Percentiles rank a stretch among this genome's conserved stretches.
Conservation (phyloP, 2,329 filamentous ascomycete species). For the Colletotrichum godetiae region DNA sequence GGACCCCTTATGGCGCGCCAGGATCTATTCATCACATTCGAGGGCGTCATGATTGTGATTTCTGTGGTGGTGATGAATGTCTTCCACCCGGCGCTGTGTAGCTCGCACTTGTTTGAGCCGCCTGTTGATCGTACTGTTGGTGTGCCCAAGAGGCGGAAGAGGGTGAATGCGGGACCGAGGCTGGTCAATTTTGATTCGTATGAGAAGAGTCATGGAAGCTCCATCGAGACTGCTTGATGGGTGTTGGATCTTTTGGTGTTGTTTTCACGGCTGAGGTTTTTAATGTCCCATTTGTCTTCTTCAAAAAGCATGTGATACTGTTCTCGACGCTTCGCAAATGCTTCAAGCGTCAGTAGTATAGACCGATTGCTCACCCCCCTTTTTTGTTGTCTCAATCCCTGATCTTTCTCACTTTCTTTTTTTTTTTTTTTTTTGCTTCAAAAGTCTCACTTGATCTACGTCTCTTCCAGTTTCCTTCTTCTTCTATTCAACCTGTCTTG, state of each 20-base stretch:
- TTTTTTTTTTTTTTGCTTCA: not conserved
- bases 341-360: not conserved
- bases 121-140: not conserved
- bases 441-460: too few species aligned
- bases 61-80: slow-evolving; percentile 58
- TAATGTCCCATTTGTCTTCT: not conserved
- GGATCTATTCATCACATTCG: slow-evolving; percentile 67
- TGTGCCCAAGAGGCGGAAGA: not conserved
- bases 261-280: not conserved
- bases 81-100: slow-evolving; percentile 53
- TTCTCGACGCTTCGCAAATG: not conserved
- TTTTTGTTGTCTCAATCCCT: too few species aligned
- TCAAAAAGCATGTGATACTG: not conserved
- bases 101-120: slow-evolving; percentile 43
- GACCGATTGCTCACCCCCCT: not conserved
- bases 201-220: not conserved
- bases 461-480: not conserved
- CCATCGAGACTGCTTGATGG: not conserved
- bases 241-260: too few species aligned
- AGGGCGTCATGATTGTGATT: slow-evolving; percentile 64
- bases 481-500: not conserved
- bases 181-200: slow-evolving; percentile 28
- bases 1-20: slow-evolving; percentile 68
- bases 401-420: not conserved
- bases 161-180: not conserved